These are phyloP conservation scores for Globisporangium carolinianum DNA, from an alignment of 352 stramenopile genomes.

Conservation along the genomic window DNA sequence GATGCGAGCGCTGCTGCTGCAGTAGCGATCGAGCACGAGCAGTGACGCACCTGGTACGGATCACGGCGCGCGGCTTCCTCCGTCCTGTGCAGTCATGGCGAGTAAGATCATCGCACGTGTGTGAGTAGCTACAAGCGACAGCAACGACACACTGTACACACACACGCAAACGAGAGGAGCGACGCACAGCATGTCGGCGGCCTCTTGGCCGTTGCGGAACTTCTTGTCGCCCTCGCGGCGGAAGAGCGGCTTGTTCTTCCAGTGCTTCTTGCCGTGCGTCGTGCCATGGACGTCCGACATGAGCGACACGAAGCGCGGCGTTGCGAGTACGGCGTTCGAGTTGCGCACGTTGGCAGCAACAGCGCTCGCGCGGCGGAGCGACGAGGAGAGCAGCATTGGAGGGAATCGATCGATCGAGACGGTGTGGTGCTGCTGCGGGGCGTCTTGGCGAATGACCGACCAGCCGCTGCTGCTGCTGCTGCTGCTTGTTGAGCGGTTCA, in stretches of 20 bases:
- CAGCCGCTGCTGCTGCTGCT: no score
- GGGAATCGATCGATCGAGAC: neutral
- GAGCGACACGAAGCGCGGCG: conserved; percentile 38
- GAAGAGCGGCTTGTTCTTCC: conserved; percentile 97
- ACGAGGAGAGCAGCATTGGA: conserved; percentile 17
- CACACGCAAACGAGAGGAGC: neutral
- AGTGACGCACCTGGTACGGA: conserved; percentile 40
- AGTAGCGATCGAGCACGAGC: no score
- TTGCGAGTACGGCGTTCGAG: conserved; percentile 1
- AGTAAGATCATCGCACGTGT: neutral
- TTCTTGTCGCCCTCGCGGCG: conserved; percentile 92
- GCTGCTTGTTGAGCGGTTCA: no score
- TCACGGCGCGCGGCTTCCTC: conserved; percentile 74
- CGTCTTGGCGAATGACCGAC: neutral
- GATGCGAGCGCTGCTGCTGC: no score
- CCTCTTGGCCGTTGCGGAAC: conserved; percentile 95
- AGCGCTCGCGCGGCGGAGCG: conserved; percentile 10
- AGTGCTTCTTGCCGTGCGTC: conserved; percentile 87
- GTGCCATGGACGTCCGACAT: conserved; percentile 88
- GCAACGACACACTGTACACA: conserved; percentile 2
- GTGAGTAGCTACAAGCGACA: neutral
- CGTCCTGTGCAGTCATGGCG: conserved; percentile 16
- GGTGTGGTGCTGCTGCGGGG: neutral
- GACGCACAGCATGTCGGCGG: conserved; percentile 89
- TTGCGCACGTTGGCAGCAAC: conserved; percentile 14